Conservation (phyloP, 306 rosid genomes). For the Vigna mungo region DNA sequence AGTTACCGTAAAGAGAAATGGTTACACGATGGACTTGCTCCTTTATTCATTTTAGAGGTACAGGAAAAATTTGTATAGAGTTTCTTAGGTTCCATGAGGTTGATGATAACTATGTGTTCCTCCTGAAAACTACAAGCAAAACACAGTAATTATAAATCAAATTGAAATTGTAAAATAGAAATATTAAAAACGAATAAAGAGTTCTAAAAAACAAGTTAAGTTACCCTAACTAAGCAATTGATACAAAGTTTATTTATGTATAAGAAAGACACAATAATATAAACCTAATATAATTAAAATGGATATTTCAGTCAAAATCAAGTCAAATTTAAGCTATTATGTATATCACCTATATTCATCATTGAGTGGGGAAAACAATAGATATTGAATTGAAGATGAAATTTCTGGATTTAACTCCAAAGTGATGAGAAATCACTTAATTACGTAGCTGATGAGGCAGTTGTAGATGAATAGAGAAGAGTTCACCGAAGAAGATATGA, state of each 20-base stretch:
- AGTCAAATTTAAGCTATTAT: no score
- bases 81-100: slow-evolving; percentile 53
- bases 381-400: no score
- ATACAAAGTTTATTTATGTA: not conserved
- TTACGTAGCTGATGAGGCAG: no score
- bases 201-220: not conserved
- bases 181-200: not conserved
- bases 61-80: slow-evolving; percentile 60
- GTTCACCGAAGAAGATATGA: no score
- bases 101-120: slow-evolving; percentile 31
- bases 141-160: slow-evolving; percentile 4
- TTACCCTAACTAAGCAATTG: slow-evolving; percentile 26
- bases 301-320: no score
- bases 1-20: slow-evolving; percentile 80
- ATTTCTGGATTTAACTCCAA: not conserved
- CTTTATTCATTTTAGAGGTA: slow-evolving; percentile 34
- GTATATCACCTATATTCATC: no score
- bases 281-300: not conserved
- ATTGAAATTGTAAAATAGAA: not conserved
- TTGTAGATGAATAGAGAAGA: no score
- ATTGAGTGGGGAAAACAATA: not conserved
- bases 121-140: slow-evolving; percentile 44
- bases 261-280: no score
- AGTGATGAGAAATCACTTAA: no score
- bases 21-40: slow-evolving; percentile 41